A percentile compares a stretch with the other conserved stretches of the same genome.
Conservation (phyloP, 768 basidiomycete species). For the Lentinula sp. region DNA sequence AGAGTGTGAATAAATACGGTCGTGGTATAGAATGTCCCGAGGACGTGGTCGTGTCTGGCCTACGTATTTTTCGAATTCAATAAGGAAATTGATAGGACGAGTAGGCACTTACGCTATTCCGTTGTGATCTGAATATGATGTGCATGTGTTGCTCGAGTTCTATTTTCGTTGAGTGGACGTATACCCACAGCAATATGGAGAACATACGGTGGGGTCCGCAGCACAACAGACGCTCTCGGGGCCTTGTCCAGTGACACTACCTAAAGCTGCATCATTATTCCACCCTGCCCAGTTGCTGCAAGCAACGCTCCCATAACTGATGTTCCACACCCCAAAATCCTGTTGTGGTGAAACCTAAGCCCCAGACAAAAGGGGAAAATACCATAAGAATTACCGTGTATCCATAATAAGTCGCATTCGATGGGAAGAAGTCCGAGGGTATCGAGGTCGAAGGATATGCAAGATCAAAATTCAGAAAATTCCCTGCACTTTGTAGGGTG, state of each 20-base stretch:
- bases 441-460: constrained; percentile 72
- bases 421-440: constrained; percentile 69
- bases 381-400: constrained; percentile 24
- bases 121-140: constrained; percentile 65
- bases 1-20: constrained; percentile 4
- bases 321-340: constrained; percentile 89
- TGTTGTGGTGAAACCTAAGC: constrained; percentile 15
- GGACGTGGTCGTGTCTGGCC: constrained; percentile 32
- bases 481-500: constrained; percentile 45
- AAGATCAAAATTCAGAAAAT: constrained; percentile 77
- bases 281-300: constrained; percentile 67
- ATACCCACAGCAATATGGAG: background rate
- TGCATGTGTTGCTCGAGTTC: constrained; percentile 47
- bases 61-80: constrained; percentile 8
- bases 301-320: constrained; percentile 60
- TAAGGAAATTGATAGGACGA: background rate
- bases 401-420: constrained; percentile 61
- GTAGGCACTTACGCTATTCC: constrained; percentile 50
- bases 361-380: background rate
- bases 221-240: constrained; percentile 66
- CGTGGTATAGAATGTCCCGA: constrained; percentile 9
- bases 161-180: background rate
- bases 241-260: constrained; percentile 55
- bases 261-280: constrained; percentile 53
- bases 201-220: constrained; percentile 47